Evolutionary conservation across 2,329 filamentous ascomycete genomes (phyloP).

Genomic region (Polychaeton citri): DNA sequence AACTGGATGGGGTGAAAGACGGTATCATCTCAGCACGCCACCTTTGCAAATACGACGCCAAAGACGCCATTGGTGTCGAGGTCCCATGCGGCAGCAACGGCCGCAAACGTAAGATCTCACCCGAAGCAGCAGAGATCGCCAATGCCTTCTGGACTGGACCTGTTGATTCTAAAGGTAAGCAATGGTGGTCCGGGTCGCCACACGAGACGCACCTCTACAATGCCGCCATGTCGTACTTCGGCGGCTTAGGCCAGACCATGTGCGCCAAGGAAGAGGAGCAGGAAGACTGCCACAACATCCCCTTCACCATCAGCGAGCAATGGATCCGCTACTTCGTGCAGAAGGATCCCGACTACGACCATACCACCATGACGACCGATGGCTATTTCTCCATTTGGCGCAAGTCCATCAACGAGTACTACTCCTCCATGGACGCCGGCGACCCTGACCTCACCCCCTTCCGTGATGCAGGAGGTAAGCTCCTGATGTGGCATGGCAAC

Average conservation of each 20-base stretch:
- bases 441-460: conserved; percentile 27
- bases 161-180: conserved; percentile 6
- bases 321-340: conserved; percentile 25
- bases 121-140: conserved; percentile 18
- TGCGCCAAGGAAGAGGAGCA: conserved; percentile 5
- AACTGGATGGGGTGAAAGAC: conserved; percentile 24
- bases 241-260: conserved; percentile 16
- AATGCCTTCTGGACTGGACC: conserved; percentile 21
- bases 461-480: conserved; percentile 24
- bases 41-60: conserved; percentile 20
- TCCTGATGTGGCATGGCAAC: conserved; percentile 31
- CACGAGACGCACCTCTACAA: conserved; percentile 3
- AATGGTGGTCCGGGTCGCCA: conserved; percentile 2
- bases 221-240: not conserved
- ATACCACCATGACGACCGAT: conserved; percentile 7
- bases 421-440: conserved; percentile 23
- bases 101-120: conserved; percentile 10
- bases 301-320: conserved; percentile 17
- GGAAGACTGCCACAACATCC: conserved; percentile 9
- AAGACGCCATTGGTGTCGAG: conserved; percentile 14
- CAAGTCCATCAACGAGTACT: conserved; percentile 16
- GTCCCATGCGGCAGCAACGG: conserved; percentile 9
- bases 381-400: conserved; percentile 9
- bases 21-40: conserved; percentile 18
- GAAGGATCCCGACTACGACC: conserved; percentile 14